phyloP scores from a whole-genome alignment of 176 grass and related monocot genomes.

The Olyra latifolia region DNA sequence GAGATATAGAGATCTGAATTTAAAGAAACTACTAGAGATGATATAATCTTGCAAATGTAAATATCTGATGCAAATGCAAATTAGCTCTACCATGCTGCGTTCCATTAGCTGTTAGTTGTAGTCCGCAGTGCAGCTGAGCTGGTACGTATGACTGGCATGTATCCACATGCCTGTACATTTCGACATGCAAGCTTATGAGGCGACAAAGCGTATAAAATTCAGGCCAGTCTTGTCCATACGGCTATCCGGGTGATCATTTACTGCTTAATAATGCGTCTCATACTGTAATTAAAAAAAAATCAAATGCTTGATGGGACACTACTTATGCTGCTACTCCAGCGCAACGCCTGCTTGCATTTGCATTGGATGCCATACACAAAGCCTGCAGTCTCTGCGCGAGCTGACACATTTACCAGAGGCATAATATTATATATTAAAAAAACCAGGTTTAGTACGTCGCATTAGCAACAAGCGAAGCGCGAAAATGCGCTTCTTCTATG shows the following conservation, averaged over 20 bases:
- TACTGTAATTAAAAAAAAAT: not conserved
- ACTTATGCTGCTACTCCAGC: not conserved
- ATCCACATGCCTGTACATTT: not conserved
- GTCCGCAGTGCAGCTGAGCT: not conserved
- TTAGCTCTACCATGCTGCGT: too few species aligned
- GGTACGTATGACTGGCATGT: not conserved
- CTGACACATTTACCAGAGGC: not conserved
- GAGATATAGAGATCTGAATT: too few species aligned
- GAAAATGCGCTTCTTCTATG: not conserved
- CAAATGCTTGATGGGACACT: not conserved
- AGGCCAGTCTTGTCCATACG: not conserved
- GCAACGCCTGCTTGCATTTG: too few species aligned
- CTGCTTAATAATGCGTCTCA: not conserved
- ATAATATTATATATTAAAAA: not conserved
- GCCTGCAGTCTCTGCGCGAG: not conserved
- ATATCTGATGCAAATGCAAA: too few species aligned
- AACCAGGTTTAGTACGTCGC: not conserved
- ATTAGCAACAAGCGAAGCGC: not conserved
- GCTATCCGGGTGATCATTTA: not conserved
- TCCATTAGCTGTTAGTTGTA: not conserved
- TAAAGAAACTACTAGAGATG: too few species aligned
- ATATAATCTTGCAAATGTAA: too few species aligned
- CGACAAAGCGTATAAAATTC: not conserved
- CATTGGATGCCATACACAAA: conserved; percentile 25
- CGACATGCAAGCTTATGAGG: not conserved